A percentile compares a stretch with the other conserved stretches of the same genome.
phyloP scores from a whole-genome alignment of 192 early-diverging fungal genomes.

The Pecoramyces ruminantium region DNA sequence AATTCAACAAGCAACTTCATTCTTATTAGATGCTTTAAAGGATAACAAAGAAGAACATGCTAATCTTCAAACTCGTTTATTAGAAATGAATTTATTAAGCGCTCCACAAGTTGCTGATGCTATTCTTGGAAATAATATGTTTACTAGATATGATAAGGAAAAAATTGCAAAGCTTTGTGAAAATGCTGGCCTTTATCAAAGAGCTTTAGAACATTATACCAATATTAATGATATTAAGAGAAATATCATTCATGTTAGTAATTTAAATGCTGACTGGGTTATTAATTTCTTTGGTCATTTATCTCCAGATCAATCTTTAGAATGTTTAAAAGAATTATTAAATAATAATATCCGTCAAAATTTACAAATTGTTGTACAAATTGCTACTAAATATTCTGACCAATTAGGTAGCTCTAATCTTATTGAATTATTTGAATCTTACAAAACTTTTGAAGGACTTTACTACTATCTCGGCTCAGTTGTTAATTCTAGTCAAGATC shows the following conservation, averaged over 20 bases:
- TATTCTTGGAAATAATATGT: conserved; percentile 88
- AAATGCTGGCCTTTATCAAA: conserved; percentile 92
- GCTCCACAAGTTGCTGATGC: conserved; percentile 98
- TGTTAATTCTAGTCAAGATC: conserved; percentile 87
- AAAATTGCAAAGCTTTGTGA: conserved; percentile 86
- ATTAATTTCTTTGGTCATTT: conserved; percentile 89
- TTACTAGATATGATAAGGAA: conserved; percentile 85
- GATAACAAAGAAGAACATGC: conserved; percentile 81
- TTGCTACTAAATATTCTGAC: conserved; percentile 93
- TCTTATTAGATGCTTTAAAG: conserved; percentile 90
- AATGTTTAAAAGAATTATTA: conserved; percentile 87
- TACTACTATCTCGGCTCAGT: conserved; percentile 95
- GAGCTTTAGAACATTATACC: conserved; percentile 90
- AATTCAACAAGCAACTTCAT: conserved; percentile 93
- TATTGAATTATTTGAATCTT: conserved; percentile 79
- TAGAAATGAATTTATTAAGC: conserved; percentile 95
- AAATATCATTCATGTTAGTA: conserved; percentile 73
- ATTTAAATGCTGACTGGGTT: conserved; percentile 77
- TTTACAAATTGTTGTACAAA: conserved; percentile 84
- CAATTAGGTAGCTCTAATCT: conserved; percentile 75
- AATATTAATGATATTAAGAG: conserved; percentile 95
- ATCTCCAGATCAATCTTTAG: conserved; percentile 91
- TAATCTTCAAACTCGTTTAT: conserved; percentile 78
- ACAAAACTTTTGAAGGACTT: conserved; percentile 81
- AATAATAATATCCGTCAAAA: conserved; percentile 83